Base-by-base conservation (phyloP, 306 rosid species). In the Pyrus pyrifolia region DNA sequence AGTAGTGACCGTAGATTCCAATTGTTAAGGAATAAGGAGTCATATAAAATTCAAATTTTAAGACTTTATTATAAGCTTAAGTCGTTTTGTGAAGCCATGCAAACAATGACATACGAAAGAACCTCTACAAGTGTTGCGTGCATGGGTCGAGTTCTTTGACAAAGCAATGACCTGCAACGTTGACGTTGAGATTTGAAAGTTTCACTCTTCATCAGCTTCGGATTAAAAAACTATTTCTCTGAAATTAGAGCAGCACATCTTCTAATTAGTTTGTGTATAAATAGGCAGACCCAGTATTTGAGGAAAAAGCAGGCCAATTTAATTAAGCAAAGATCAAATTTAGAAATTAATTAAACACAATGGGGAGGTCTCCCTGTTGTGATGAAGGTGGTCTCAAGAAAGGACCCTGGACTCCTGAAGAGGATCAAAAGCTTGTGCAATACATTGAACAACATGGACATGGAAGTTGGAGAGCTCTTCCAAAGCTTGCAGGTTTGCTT, bases 391-490 rank as follows among this genome's bases (percentile, higher is more conserved):
- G 93, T 79, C 89, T 91, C 25, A 93, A 91, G 84, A 87, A 88
- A 84, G 98, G 98, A 59, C 96, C 98, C 0, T 93, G 93, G 98
- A 91, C 93, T 68, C 88, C 93, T 51, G 97, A 91, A 76, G 96
- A 89, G 79, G 97, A 93, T 78, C 82, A 93, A 38, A 80, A 89
- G 87, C 93, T 93, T 42, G 90, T 93, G 17, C 79, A 86, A 4
- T 87, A 87, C 86, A 91, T 93, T 72, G 78, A 89, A 38, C 70
- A 84, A 82, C 91, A 93, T 72, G 98, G 93, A 76, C 90, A 88
- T 85, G 96, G 93, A 68, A 93, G 97, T 75, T 91, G 96, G 98
- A 85, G 97, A 79, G 91, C 92, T 13, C 96, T 93, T 74, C 96
- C 98, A 60, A 88, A 86, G 82, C 91, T 89, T 67, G 96, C 96